Evolutionary conservation across 306 rosid species (phyloP).

Genomic region (Ochetophila trinervis): DNA sequence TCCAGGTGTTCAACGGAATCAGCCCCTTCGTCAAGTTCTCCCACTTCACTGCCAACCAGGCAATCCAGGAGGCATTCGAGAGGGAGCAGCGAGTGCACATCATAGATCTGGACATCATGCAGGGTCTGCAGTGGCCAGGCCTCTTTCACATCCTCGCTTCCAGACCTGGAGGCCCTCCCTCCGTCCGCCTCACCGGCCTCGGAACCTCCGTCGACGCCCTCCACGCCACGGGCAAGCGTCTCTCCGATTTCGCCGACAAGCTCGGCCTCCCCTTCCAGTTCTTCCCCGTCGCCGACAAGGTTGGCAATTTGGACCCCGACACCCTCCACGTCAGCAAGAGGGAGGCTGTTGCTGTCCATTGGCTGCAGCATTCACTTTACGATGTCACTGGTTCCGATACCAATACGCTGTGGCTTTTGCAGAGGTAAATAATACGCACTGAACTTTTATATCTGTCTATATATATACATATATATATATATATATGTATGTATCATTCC

Average conservation of each 20-base stretch:
- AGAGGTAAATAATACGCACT: conserved; percentile 47
- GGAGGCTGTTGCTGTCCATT: conserved; percentile 97
- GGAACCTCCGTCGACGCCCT: conserved; percentile 84
- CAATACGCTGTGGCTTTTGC: conserved; percentile 88
- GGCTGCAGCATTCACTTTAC: conserved; percentile 96
- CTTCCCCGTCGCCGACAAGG: conserved; percentile 78
- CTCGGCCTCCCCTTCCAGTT: conserved; percentile 92
- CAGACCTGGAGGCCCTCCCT: conserved; percentile 90
- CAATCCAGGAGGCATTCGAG: conserved; percentile 93
- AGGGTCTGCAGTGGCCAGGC: conserved; percentile 98
- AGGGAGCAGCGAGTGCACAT: conserved; percentile 89
- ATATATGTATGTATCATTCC: too few relatives aligned
- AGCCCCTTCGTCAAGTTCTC: conserved; percentile 95
- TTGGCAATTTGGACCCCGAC: conserved; percentile 75
- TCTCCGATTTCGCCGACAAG: conserved; percentile 81
- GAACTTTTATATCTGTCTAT: conserved; percentile 7
- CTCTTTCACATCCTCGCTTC: conserved; percentile 88
- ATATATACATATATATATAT: not conserved
- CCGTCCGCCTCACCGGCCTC: conserved; percentile 81
- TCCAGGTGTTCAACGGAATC: conserved; percentile 93
- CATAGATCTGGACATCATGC: conserved; percentile 95
- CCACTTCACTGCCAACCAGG: conserved; percentile 95
- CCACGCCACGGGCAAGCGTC: conserved; percentile 85
- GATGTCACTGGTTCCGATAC: conserved; percentile 94
- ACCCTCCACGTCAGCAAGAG: conserved; percentile 66